Evolutionary conservation across 2,329 filamentous ascomycete genomes (phyloP).

Genomic region (Mycosphaerelloides madeirae): DNA sequence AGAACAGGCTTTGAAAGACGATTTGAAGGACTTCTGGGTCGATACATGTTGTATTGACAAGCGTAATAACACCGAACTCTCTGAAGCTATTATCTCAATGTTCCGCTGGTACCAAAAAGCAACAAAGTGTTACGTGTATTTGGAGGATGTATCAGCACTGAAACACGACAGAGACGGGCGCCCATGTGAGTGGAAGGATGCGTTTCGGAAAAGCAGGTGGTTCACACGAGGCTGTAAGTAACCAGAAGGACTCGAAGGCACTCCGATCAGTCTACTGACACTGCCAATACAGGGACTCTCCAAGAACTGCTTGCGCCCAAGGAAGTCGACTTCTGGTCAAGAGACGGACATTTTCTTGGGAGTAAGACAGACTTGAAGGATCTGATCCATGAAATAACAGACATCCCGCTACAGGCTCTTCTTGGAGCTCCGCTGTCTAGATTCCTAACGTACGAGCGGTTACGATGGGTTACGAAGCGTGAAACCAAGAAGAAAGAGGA

Average conservation of each 20-base stretch:
- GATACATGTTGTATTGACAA: slow-evolving; percentile 24
- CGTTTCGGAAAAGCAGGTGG: slow-evolving; percentile 4
- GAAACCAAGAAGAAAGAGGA: slow-evolving; percentile 10
- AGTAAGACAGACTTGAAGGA: not conserved
- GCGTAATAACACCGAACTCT: slow-evolving; percentile 14
- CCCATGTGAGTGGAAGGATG: not conserved
- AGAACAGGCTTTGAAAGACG: not conserved
- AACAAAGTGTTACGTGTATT: slow-evolving; percentile 13
- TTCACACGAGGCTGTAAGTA: slow-evolving; percentile 4
- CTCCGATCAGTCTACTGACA: not conserved
- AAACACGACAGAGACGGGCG: slow-evolving; percentile 1
- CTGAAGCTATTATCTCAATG: slow-evolving; percentile 23
- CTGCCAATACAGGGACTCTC: slow-evolving; percentile 2
- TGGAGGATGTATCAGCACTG: slow-evolving; percentile 2
- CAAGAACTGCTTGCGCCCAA: slow-evolving; percentile 8
- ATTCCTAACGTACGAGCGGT: slow-evolving; percentile 1
- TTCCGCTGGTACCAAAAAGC: slow-evolving; percentile 16
- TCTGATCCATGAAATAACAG: slow-evolving; percentile 1
- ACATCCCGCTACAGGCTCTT: slow-evolving; percentile 1
- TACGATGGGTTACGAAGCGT: slow-evolving; percentile 3
- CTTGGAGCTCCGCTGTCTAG: not conserved
- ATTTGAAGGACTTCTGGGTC: slow-evolving; percentile 12
- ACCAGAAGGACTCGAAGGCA: not conserved
- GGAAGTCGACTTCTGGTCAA: slow-evolving; percentile 1
- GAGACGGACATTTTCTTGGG: slow-evolving; percentile 1